These are phyloP conservation scores for Hypoxylon sp. DNA, from an alignment of 2,329 filamentous ascomycete species.

Conservation along the genomic window DNA sequence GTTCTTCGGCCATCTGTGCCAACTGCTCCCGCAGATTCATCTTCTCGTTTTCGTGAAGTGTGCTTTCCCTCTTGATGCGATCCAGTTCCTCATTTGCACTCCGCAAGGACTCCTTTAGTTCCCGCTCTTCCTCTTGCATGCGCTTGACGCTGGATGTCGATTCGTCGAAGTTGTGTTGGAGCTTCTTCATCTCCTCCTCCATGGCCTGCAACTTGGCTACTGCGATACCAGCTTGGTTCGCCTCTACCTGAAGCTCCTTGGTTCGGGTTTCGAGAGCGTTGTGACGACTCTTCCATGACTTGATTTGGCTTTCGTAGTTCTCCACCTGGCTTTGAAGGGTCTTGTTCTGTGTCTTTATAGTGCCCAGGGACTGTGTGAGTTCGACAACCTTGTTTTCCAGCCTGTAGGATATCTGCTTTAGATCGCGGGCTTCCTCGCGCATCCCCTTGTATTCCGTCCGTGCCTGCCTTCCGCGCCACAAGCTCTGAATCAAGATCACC, in stretches of 20 bases:
- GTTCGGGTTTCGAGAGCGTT: constrained; percentile 88
- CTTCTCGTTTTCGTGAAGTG: constrained; percentile 85
- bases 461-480: constrained; percentile 88
- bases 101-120: constrained; percentile 82
- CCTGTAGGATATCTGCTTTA: constrained; percentile 99
- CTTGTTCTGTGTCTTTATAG: constrained; percentile 96
- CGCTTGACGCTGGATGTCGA: constrained; percentile 90
- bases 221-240: constrained; percentile 96
- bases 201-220: constrained; percentile 88
- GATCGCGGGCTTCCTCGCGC: constrained; percentile 93
- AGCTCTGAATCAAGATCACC: constrained; percentile 86
- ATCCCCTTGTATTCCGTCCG: constrained; percentile 87
- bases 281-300: constrained; percentile 93
- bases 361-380: constrained; percentile 90
- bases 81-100: constrained; percentile 84
- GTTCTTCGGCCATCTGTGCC: constrained; percentile 87
- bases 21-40: constrained; percentile 85
- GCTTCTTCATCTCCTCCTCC: constrained; percentile 94
- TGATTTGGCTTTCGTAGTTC: constrained; percentile 95
- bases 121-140: constrained; percentile 92
- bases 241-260: constrained; percentile 94
- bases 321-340: constrained; percentile 85
- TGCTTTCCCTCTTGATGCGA: constrained; percentile 76
- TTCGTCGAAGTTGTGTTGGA: constrained; percentile 89
- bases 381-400: constrained; percentile 99